A percentile compares a stretch with the other conserved stretches of the same genome.
Evolutionary conservation across 495 filamentous ascomycete genomes (phyloP).

Genomic region (Terfezia claveryi): DNA sequence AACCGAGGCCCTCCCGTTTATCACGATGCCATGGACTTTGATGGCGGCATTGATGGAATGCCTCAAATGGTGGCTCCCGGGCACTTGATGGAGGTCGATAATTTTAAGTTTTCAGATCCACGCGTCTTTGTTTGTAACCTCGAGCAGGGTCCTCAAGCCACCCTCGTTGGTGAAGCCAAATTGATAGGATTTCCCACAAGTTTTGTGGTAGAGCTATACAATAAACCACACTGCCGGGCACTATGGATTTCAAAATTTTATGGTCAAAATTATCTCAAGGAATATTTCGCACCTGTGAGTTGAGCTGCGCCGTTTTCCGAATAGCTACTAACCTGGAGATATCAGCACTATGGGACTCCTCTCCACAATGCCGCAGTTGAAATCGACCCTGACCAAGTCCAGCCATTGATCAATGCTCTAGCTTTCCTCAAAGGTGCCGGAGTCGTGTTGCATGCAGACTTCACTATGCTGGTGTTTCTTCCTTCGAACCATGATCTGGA

Average conservation of each 20-base stretch:
- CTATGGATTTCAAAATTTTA: conserved; percentile 25
- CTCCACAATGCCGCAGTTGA: conserved; percentile 14
- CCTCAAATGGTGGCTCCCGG: too few species aligned
- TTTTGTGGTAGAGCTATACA: conserved; percentile 13
- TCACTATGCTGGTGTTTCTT: conserved; percentile 16
- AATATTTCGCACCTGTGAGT: conserved; percentile 20
- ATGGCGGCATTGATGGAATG: too few species aligned
- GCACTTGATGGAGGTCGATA: conserved; percentile 8
- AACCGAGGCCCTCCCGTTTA: too few species aligned
- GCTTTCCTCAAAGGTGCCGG: conserved; percentile 13
- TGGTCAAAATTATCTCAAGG: conserved; percentile 21
- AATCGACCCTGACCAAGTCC: conserved; percentile 8
- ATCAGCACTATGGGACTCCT: conserved; percentile 11
- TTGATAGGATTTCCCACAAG: conserved; percentile 21
- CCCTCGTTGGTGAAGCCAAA: conserved; percentile 21
- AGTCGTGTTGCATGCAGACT: conserved; percentile 10
- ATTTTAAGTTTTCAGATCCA: neutral
- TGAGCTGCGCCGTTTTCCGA: neutral
- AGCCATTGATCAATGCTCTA: conserved; percentile 10
- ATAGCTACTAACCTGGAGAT: neutral
- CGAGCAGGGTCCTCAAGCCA: conserved; percentile 19
- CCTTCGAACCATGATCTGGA: conserved; percentile 12
- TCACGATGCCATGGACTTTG: too few species aligned
- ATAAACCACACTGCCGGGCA: conserved; percentile 8
- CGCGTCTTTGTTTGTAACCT: conserved; percentile 14